These are phyloP conservation scores for Colletotrichum sp. DNA, from an alignment of 2,329 filamentous ascomycete genomes.

Conservation along the genomic window DNA sequence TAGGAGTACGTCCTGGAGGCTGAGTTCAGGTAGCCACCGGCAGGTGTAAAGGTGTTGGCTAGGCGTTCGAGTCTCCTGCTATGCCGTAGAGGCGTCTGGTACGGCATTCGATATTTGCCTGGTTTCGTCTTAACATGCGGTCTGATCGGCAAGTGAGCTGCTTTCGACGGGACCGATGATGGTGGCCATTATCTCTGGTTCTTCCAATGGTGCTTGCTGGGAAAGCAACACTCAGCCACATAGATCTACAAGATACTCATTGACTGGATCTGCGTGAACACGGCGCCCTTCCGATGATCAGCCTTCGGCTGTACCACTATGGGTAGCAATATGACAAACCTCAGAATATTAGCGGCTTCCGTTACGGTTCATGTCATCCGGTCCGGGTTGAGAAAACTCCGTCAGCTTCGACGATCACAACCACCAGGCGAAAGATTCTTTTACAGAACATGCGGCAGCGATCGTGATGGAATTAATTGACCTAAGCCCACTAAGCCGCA, in stretches of 20 bases:
- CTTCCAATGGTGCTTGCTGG: background rate
- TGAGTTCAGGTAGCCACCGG: background rate
- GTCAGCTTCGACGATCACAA: background rate
- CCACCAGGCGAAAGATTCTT: fast-evolving
- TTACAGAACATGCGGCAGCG: fast-evolving
- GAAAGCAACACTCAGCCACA: background rate
- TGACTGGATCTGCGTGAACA: background rate
- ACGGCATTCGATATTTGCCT: background rate
- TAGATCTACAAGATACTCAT: background rate
- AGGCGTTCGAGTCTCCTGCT: background rate
- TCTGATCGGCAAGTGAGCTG: background rate
- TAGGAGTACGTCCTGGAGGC: fast-evolving
- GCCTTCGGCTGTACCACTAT: background rate
- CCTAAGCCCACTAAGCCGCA: background rate
- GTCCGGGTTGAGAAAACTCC: background rate
- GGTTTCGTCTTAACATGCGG: background rate
- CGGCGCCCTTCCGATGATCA: fast-evolving
- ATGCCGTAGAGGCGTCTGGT: background rate
- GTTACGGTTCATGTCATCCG: background rate
- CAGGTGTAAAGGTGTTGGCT: background rate
- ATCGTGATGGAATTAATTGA: fast-evolving
- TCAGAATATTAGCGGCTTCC: background rate
- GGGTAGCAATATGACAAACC: background rate
- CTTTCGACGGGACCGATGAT: background rate
- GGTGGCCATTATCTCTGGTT: fast-evolving